Evolutionary conservation across 495 filamentous ascomycete species (phyloP), one percentile per base, ranked within the genome.

Genomic region (Echria macrotheca): DNA sequence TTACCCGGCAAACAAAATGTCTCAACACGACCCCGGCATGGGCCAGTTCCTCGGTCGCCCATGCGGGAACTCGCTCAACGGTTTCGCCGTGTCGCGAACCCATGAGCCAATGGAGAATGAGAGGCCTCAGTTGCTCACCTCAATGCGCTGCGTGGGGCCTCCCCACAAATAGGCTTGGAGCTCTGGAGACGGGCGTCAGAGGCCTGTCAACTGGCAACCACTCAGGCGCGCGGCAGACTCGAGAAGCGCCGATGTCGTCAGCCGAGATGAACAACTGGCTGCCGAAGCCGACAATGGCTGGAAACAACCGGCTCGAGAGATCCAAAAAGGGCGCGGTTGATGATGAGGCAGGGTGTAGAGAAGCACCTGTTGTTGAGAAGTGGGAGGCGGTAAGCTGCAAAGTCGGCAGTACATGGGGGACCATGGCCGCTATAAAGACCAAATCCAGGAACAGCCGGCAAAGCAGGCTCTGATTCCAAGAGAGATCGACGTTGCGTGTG

Each of bases 161-260:
- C 17, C 21, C 44, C 6, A 18, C 39, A 42, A 46, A 26, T 28
- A 35, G 12, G 29, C 15, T 24, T 33, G 44, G 28, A 15, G 2
- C 26, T 44, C 12, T 23, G 18, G 4, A 14, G 28, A 19, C 29
- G 19, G 8, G 23, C 29, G 11, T 32, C 26, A 18, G 40, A 23
- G 39, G 32, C 6, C 24, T 28, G 18, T 26, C 23, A 31, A 32
- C 14, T n/a, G 25, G 19, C 7, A 18, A 31, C 28, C 6, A 6
- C 41, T 28, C 53, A 59, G 50, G 54, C 61, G 61, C 61, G 59
- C 56, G 59, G 52, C 56, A 58, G 56, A 55, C 28, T 29, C 15
- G 18, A 36, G 7, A 28, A 26, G 11, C 24, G 28, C 28, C 28
- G 28, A 31, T 12, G 12, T 6, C 28, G 28, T 6, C 6, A 31